Evolutionary conservation across 1,284 basidiomycete species (phyloP).

Genomic region (Rhodotorula sp.): DNA sequence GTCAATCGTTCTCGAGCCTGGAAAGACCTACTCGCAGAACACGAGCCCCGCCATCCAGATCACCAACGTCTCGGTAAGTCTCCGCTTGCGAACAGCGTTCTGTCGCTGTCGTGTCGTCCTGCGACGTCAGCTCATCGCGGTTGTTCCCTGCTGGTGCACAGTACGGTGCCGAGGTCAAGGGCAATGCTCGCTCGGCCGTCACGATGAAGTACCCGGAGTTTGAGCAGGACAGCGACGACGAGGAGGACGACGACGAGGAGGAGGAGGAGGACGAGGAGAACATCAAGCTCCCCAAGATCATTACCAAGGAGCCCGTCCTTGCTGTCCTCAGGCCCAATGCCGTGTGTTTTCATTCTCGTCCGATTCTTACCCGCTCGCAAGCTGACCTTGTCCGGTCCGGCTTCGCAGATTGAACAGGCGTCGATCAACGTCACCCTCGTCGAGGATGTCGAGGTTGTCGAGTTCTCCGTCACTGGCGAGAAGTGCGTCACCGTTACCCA

Average conservation of each 20-base stretch:
- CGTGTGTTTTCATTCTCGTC: conserved; percentile 52
- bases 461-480: conserved; percentile 74
- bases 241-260: conserved; percentile 45
- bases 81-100: not conserved
- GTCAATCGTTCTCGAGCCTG: conserved; percentile 41
- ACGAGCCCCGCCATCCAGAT: conserved; percentile 39
- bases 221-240: conserved; percentile 58
- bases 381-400: not conserved
- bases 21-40: conserved; percentile 37
- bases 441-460: conserved; percentile 63
- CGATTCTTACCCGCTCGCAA: not conserved
- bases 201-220: conserved; percentile 93
- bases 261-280: conserved; percentile 31
- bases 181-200: conserved; percentile 54
- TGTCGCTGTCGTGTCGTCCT: not conserved
- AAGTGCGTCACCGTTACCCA: conserved; percentile 57
- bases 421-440: conserved; percentile 62
- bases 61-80: conserved; percentile 41
- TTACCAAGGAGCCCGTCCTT: conserved; percentile 55
- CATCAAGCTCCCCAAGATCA: conserved; percentile 55
- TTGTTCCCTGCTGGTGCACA: not conserved
- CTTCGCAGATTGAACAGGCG: conserved; percentile 72
- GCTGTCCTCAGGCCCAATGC: conserved; percentile 66
- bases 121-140: not conserved
- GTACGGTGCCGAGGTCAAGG: conserved; percentile 42